phyloP scores from a whole-genome alignment of 2,329 filamentous ascomycete genomes.

The Ceratocystis smalleyi region DNA sequence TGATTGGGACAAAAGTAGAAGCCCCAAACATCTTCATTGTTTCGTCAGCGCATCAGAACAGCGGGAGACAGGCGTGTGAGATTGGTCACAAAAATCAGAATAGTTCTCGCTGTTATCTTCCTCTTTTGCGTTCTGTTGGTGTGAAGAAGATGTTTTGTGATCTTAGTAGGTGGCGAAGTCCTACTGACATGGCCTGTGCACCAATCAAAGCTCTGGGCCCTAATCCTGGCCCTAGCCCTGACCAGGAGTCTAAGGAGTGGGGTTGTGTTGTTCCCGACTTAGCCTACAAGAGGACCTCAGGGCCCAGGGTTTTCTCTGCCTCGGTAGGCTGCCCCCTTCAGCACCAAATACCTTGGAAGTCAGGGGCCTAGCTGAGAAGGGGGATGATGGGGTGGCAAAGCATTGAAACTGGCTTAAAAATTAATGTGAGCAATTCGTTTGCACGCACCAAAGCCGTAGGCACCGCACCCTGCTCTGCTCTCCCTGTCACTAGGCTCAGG shows the following conservation, averaged over 20 bases:
- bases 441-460: too few relatives aligned
- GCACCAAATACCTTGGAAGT: neutral
- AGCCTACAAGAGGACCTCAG: too few relatives aligned
- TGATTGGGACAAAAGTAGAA: neutral
- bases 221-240: neutral
- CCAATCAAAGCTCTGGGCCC: neutral
- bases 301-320: neutral
- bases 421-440: too few relatives aligned
- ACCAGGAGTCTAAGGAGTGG: too few relatives aligned
- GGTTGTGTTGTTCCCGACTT: too few relatives aligned
- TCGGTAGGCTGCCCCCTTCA: neutral
- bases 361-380: neutral
- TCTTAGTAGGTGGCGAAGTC: neutral
- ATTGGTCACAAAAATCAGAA: neutral
- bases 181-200: neutral
- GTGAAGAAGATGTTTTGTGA: neutral
- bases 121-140: neutral
- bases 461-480: too few relatives aligned
- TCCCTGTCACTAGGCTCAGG: too few relatives aligned
- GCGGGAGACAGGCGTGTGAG: neutral
- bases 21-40: neutral
- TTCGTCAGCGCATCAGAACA: neutral
- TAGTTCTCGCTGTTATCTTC: neutral
- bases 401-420: neutral
- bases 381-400: neutral